phyloP scores from a whole-genome alignment of 2,329 filamentous ascomycete species.

The Diaporthe sp. region DNA sequence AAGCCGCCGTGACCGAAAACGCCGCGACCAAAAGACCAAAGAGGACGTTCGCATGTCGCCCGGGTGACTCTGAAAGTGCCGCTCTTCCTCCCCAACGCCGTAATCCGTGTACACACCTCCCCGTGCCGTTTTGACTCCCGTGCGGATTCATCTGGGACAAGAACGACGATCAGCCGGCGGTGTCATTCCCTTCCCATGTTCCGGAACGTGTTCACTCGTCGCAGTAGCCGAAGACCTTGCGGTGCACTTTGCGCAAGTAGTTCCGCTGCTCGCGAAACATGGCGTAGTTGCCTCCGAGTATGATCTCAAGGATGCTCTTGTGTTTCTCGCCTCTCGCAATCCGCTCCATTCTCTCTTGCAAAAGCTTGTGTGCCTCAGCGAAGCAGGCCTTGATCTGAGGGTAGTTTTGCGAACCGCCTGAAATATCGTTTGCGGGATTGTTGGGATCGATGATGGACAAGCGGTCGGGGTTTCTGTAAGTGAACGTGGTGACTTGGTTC shows the following conservation, averaged over 20 bases:
- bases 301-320: constrained; percentile 75
- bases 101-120: background rate
- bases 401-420: constrained; percentile 84
- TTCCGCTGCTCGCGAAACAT: constrained; percentile 78
- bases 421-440: constrained; percentile 86
- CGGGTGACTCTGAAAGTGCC: background rate
- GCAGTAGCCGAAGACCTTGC: constrained; percentile 52
- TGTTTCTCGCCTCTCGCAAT: constrained; percentile 49
- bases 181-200: background rate
- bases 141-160: background rate
- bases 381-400: constrained; percentile 78
- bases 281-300: constrained; percentile 84
- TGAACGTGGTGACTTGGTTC: constrained; percentile 58
- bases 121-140: background rate
- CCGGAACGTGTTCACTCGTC: constrained; percentile 43
- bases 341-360: constrained; percentile 70
- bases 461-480: constrained; percentile 73
- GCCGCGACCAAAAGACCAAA: constrained; percentile 28
- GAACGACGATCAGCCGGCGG: background rate
- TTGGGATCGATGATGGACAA: constrained; percentile 95
- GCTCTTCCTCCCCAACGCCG: constrained; percentile 8
- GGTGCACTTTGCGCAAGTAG: constrained; percentile 68
- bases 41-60: constrained; percentile 9
- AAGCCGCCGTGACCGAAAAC: constrained; percentile 35
- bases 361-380: constrained; percentile 67